Conservation (phyloP, 2,329 filamentous ascomycete genomes). For the Talaromyces sp. region DNA sequence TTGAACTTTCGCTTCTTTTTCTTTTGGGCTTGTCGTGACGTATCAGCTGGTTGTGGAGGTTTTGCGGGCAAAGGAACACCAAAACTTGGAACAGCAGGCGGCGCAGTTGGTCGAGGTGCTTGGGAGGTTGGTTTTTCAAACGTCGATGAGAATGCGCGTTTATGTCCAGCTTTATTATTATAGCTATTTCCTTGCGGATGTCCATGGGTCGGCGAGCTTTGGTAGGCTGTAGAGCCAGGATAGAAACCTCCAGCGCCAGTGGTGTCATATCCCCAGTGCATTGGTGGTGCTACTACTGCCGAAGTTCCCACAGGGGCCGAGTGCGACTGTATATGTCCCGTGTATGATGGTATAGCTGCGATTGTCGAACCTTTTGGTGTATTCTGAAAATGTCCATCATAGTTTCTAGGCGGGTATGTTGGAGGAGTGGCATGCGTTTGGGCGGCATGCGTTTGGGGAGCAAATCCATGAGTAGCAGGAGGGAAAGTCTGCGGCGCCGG, state of each 20-base stretch:
- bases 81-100: constrained; percentile 44
- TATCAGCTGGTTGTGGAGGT: constrained; percentile 34
- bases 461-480: constrained; percentile 23
- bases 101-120: constrained; percentile 30
- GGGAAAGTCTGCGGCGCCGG: neutral
- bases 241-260: constrained; percentile 47
- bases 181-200: constrained; percentile 21
- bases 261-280: constrained; percentile 52
- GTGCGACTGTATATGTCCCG: neutral
- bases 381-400: neutral
- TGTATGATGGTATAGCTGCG: neutral
- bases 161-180: constrained; percentile 24
- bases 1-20: constrained; percentile 44
- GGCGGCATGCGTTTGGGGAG: constrained; percentile 5
- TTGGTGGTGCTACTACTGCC: constrained; percentile 50
- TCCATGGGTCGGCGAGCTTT: constrained; percentile 16
- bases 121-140: constrained; percentile 31
- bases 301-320: constrained; percentile 14
- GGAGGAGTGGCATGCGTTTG: neutral
- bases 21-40: constrained; percentile 29
- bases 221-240: constrained; percentile 29
- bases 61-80: constrained; percentile 41
- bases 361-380: neutral
- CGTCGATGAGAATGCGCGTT: constrained; percentile 35
- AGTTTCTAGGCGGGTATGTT: constrained; percentile 2